Percentiles rank a stretch among this genome's conserved stretches.
These are phyloP conservation scores for Polychaeton citri DNA, from an alignment of 2,329 filamentous ascomycete species.

Conservation along the genomic window DNA sequence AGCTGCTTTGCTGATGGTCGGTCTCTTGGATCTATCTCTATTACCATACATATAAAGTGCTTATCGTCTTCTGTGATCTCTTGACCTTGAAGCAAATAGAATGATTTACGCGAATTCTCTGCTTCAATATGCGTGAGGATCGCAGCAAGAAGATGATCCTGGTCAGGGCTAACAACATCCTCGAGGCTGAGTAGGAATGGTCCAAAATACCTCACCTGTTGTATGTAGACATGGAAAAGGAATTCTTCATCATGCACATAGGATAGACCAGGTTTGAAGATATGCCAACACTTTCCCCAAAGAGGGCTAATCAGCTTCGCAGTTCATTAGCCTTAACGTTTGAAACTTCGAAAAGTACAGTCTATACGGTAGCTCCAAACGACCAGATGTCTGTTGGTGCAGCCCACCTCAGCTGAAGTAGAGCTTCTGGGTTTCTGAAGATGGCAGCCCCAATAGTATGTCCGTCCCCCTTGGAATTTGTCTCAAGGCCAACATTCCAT, in stretches of 20 bases:
- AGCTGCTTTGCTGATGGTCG: not conserved
- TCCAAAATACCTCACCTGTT: not conserved
- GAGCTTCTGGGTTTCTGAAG: not conserved
- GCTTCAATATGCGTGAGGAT: not conserved
- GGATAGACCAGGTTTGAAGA: not conserved
- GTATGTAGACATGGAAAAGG: not conserved
- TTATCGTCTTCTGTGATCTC: not conserved
- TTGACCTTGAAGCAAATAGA: not conserved
- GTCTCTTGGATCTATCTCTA: not conserved
- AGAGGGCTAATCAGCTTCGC: not conserved
- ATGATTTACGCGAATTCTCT: not conserved
- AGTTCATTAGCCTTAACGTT: not conserved
- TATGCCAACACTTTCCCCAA: not conserved
- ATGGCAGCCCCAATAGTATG: not conserved
- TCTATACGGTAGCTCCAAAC: not conserved
- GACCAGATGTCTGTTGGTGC: not conserved
- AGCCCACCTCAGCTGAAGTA: not conserved
- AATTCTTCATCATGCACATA: not conserved
- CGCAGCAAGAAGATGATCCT: not conserved
- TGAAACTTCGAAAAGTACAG: not conserved
- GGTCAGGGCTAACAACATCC: not conserved
- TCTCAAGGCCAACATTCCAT: not conserved
- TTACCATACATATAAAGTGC: not conserved
- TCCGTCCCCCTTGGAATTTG: not conserved
- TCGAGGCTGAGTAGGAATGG: not conserved